Base-by-base conservation (phyloP, 495 filamentous ascomycete genomes). In the Filosporella fistucella region DNA sequence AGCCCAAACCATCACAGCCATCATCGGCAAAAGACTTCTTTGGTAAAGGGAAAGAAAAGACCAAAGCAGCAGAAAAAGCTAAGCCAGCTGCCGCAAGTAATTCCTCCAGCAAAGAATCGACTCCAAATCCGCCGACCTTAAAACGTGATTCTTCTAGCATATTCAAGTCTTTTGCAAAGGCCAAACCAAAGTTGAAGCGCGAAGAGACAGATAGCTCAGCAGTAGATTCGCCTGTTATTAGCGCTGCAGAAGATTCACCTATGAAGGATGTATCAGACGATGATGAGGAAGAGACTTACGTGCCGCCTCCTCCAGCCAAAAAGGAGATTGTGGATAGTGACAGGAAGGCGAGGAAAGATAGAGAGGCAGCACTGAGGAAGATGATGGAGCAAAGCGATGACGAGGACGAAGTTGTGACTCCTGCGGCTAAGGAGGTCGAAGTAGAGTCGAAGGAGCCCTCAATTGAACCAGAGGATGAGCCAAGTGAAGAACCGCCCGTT, bases 351-450 rank as follows among this genome's bases (percentile, higher is more conserved):
- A 78, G 77, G 54, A 83, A 78, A 46, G 81, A 88, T 45, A 81
- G 88, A 14, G 81, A 89, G 59, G 87, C 84, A 34, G 75, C 75
- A 46, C 72, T 95, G 11, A 76, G 71, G 38, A 77, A 79, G 47
- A 94, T 95, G 89, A 94, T 95, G 89, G 88, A 95, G 23, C 78
- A 88, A 56, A 82, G 86, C 32, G 85, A 83, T 59, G 77, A 67
- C 42, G 62, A 71, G n/a, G 41, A 43, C 9, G 24, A 18, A 5
- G 30, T 4, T 13, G 14, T n/a, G 3, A n/a, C 42, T 7, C 24
- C 42, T 12, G 32, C 11, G 4, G 41, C 12, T 9, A 16, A 43
- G 41, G 41, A 43, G 25, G 25, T 30, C 13, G 41, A 43, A 17
- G 50, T 40, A 13, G 53, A 58, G 14, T 38, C 25, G 11, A 35